Evolutionary conservation across 257 asterid genomes (phyloP).

Genomic region (Capsicum chinense): DNA sequence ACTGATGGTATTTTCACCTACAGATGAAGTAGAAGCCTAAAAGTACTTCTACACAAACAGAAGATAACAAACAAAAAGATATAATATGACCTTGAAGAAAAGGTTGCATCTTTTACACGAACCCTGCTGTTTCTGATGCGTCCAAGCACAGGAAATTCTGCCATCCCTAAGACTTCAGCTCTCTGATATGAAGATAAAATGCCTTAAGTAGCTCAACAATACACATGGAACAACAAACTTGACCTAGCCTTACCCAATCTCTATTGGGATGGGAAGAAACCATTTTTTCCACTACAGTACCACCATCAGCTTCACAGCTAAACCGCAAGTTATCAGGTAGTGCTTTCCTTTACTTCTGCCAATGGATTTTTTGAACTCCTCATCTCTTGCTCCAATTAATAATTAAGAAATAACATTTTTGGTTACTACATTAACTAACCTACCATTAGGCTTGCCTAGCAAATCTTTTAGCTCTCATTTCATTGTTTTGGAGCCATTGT

Average conservation of each 20-base stretch:
- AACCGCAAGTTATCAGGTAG: background rate
- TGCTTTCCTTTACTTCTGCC: background rate
- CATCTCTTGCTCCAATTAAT: conserved; percentile 5
- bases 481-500: conserved; percentile 20
- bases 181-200: conserved; percentile 56
- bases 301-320: conserved; percentile 12
- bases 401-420: background rate
- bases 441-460: background rate
- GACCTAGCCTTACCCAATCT: background rate
- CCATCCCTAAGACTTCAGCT: conserved; percentile 82
- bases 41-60: background rate
- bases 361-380: background rate
- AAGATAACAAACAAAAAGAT: conserved; percentile 22
- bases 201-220: conserved; percentile 25
- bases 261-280: conserved; percentile 4
- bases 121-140: conserved; percentile 92
- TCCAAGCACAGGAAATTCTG: conserved; percentile 91
- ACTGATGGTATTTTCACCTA: background rate
- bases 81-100: conserved; percentile 79
- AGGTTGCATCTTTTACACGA: conserved; percentile 81
- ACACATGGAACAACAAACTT: conserved; percentile 14
- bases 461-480: conserved; percentile 7
- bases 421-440: background rate
- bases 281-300: conserved; percentile 10
- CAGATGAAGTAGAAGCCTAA: background rate